phyloP scores from a whole-genome alignment of 1,284 basidiomycete genomes.

The Neotropicomus parvogracilis region DNA sequence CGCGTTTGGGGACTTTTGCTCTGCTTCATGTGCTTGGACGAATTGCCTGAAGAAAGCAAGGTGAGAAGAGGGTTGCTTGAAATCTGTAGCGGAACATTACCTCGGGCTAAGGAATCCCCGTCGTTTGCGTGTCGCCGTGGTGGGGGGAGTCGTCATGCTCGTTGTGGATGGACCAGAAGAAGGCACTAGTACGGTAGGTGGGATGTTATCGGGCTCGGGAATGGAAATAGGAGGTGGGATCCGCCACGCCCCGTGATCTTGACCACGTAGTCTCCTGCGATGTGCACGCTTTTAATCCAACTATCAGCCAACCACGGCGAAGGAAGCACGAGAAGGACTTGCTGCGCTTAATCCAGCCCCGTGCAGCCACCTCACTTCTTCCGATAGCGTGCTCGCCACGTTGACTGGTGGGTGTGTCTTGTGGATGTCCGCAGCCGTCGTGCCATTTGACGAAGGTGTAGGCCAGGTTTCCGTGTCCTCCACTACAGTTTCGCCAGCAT shows the following conservation, averaged over 20 bases:
- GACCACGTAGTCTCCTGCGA: slow-evolving; percentile 16
- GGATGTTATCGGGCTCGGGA: slow-evolving; percentile 2
- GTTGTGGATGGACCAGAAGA: slow-evolving; percentile 6
- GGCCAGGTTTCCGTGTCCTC: background rate
- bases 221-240: slow-evolving; percentile 15
- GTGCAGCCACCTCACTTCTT: slow-evolving; percentile 20
- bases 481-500: background rate
- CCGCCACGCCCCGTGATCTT: background rate
- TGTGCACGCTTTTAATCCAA: slow-evolving; percentile 21
- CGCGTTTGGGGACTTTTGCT: slow-evolving; percentile 8
- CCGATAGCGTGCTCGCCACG: slow-evolving; percentile 19
- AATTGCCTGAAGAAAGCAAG: slow-evolving; percentile 11
- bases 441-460: background rate
- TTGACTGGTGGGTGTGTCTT: slow-evolving; percentile 17
- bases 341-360: slow-evolving; percentile 22
- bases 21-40: slow-evolving; percentile 2
- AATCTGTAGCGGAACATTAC: slow-evolving; percentile 1
- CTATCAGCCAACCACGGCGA: background rate
- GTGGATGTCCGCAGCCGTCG: background rate
- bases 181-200: background rate
- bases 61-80: background rate
- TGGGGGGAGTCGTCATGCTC: background rate
- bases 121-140: slow-evolving; percentile 7
- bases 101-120: slow-evolving; percentile 22
- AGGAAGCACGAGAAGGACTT: background rate